Evolutionary conservation across 2,329 filamentous ascomycete genomes (phyloP).

Genomic region (Niveomyces coronatus): DNA sequence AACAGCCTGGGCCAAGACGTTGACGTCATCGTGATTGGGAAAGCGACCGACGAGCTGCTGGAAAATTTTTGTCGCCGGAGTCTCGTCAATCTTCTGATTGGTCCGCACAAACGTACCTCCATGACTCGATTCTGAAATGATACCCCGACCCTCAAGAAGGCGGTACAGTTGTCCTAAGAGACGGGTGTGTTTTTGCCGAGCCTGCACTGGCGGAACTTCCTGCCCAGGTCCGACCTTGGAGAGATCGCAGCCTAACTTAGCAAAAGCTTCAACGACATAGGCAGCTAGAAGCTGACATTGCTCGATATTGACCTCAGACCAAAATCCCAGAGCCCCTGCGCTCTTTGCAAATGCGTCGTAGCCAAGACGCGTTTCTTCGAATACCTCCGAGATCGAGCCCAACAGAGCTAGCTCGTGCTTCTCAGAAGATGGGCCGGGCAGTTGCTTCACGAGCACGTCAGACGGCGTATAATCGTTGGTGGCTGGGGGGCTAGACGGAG

Average conservation of each 20-base stretch:
- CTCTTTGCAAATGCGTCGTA: neutral
- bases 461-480: no score
- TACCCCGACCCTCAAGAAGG: neutral
- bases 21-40: neutral
- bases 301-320: neutral
- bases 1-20: neutral
- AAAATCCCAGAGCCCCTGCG: neutral
- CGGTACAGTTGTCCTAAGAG: neutral
- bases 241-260: neutral
- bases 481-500: no score
- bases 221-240: neutral
- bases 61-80: neutral
- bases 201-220: neutral
- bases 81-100: neutral
- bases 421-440: no score
- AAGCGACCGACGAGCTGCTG: neutral
- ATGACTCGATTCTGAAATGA: neutral
- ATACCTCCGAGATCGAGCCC: neutral
- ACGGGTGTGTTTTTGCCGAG: neutral
- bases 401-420: neutral
- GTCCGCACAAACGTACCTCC: neutral
- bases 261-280: neutral
- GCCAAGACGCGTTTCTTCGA: neutral
- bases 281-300: neutral
- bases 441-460: no score